Evolutionary conservation across 2,329 filamentous ascomycete species (phyloP).

Genomic region (Lecanicillium sp.): DNA sequence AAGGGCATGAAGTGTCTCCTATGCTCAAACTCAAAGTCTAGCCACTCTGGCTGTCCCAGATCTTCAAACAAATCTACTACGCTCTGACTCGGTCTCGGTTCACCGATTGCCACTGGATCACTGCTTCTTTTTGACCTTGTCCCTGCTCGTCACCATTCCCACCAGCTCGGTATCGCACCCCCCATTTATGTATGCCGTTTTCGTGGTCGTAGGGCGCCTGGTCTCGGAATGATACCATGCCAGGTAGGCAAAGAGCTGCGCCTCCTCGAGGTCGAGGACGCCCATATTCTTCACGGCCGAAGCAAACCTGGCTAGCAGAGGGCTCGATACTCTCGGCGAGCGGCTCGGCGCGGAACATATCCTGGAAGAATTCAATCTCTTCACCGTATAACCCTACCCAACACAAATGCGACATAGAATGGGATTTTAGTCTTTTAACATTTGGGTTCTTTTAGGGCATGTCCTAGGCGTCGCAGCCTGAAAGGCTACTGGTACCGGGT

Average conservation of each 20-base stretch:
- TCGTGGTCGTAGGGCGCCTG: constrained; percentile 4
- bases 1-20: too few relatives aligned
- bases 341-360: constrained; percentile 16
- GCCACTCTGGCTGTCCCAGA: constrained; percentile 14
- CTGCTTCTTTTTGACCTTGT: constrained; percentile 2
- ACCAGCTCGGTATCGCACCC: constrained; percentile 12
- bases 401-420: too few relatives aligned
- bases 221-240: constrained; percentile 13
- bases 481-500: too few relatives aligned
- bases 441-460: too few relatives aligned
- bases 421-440: too few relatives aligned
- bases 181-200: constrained; percentile 12
- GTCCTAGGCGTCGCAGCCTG: too few relatives aligned
- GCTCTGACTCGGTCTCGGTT: constrained; percentile 14
- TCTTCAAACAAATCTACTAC: constrained; percentile 13
- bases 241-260: constrained; percentile 15
- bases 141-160: constrained; percentile 4
- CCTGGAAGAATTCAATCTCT: constrained; percentile 5
- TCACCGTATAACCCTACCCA: too few relatives aligned
- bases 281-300: constrained; percentile 14
- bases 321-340: constrained; percentile 13
- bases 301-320: constrained; percentile 15
- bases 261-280: constrained; percentile 15
- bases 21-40: constrained; percentile 12
- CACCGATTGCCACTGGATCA: constrained; percentile 17